Percentiles rank a stretch among this genome's conserved stretches.
Conservation (phyloP, 306 rosid species). For the Sicyos edulis region DNA sequence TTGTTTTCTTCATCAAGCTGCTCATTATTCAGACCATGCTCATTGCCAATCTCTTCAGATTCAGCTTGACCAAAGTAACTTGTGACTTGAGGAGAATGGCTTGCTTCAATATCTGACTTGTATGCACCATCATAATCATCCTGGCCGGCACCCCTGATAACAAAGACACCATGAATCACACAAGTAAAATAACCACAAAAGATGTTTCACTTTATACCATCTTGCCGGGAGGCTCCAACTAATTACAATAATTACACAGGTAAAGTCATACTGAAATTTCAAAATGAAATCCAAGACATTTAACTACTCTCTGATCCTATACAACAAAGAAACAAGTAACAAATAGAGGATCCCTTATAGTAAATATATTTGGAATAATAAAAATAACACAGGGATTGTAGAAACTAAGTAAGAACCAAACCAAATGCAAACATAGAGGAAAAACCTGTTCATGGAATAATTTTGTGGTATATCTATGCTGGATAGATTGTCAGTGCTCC, state of each 20-base stretch:
- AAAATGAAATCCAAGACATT: not conserved
- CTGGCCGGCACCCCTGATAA: constrained; percentile 57
- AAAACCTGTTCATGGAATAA: constrained; percentile 22
- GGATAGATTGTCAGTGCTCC: constrained; percentile 24
- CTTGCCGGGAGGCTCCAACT: not conserved
- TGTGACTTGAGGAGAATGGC: constrained; percentile 47
- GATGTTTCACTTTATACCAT: constrained; percentile 2
- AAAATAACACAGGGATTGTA: not conserved
- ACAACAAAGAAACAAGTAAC: not conserved
- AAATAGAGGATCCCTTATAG: not conserved
- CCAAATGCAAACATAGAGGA: not conserved
- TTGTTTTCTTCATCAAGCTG: constrained; percentile 46
- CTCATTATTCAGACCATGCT: constrained; percentile 40
- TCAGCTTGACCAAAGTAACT: constrained; percentile 53
- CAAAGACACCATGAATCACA: constrained; percentile 29
- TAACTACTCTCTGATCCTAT: not conserved
- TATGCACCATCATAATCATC: constrained; percentile 46
- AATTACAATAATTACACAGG: not conserved
- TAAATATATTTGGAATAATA: not conserved
- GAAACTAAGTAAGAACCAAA: not conserved
- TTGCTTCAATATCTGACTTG: constrained; percentile 45
- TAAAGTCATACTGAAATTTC: constrained; percentile 7
- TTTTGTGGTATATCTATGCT: constrained; percentile 18
- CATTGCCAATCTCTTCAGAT: constrained; percentile 50
- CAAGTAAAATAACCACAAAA: constrained; percentile 21